Evolutionary conservation across 306 rosid species (phyloP).

Genomic region (Sophora flavescens): DNA sequence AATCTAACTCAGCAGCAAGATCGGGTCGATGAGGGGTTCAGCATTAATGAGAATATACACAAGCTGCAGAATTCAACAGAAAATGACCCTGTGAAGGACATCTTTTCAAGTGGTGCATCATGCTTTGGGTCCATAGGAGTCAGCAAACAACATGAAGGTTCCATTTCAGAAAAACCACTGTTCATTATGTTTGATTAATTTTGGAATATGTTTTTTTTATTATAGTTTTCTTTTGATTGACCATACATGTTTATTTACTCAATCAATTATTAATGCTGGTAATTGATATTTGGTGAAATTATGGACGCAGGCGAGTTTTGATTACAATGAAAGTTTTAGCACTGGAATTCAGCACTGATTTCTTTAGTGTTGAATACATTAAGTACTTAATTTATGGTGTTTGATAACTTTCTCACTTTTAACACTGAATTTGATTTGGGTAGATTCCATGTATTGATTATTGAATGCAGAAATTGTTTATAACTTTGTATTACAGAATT

Average conservation of each 20-base stretch:
- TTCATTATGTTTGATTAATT: constrained; percentile 33
- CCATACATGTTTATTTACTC: constrained; percentile 2
- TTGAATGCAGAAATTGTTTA: background rate
- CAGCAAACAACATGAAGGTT: constrained; percentile 63
- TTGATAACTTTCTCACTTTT: constrained; percentile 38
- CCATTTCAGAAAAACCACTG: constrained; percentile 25
- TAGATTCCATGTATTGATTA: constrained; percentile 4
- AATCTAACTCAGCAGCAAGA: constrained; percentile 44
- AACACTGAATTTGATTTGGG: constrained; percentile 14
- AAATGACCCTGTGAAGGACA: constrained; percentile 37
- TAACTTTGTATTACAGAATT: background rate
- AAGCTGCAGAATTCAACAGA: constrained; percentile 51
- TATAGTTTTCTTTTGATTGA: constrained; percentile 20
- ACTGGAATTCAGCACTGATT: background rate
- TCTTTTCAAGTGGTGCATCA: constrained; percentile 43
- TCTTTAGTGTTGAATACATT: constrained; percentile 11
- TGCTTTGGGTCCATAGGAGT: constrained; percentile 42
- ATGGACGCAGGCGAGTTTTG: constrained; percentile 9
- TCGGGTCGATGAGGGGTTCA: constrained; percentile 45
- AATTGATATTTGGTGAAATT: constrained; percentile 33
- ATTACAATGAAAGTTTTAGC: background rate
- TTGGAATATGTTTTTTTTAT: constrained; percentile 26
- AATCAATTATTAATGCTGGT: background rate
- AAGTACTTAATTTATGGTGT: background rate
- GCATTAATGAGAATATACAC: constrained; percentile 45